Percentiles rank a stretch among this genome's conserved stretches.
Evolutionary conservation across 2,329 filamentous ascomycete genomes (phyloP).

Genomic region (Colletotrichum shisoi): DNA sequence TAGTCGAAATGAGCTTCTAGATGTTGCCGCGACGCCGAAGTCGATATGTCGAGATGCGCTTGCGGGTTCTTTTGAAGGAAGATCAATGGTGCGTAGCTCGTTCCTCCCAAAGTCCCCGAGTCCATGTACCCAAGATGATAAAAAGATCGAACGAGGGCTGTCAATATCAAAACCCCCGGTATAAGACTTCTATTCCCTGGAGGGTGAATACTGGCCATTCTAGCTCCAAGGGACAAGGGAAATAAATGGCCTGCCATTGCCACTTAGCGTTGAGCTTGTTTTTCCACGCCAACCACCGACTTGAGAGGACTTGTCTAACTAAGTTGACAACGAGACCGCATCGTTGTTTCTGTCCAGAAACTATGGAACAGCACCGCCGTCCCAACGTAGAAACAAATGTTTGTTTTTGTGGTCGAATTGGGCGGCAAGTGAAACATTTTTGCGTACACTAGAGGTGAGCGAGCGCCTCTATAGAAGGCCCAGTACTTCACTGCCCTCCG

Average conservation of each 20-base stretch:
- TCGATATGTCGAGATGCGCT: conserved; percentile 8
- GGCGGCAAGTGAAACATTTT: conserved; percentile 24
- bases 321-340: neutral
- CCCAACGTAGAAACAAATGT: conserved; percentile 3
- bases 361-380: conserved; percentile 5
- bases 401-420: conserved; percentile 32
- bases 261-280: conserved; percentile 38
- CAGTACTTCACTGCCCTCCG: conserved; percentile 1
- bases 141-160: conserved; percentile 17
- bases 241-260: conserved; percentile 1
- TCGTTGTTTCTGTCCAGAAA: neutral
- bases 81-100: neutral
- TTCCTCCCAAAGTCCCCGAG: conserved; percentile 10
- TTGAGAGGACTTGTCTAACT: conserved; percentile 16
- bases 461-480: neutral
- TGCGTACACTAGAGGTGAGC: conserved; percentile 25
- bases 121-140: conserved; percentile 10
- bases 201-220: neutral
- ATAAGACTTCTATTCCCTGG: neutral
- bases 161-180: conserved; percentile 5
- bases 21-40: neutral
- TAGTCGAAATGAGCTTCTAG: neutral
- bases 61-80: conserved; percentile 8
- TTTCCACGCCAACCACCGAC: neutral
- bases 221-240: neutral